phyloP scores from a whole-genome alignment of 192 early-diverging fungal species.

The Rhizoclosmatium sp. region DNA sequence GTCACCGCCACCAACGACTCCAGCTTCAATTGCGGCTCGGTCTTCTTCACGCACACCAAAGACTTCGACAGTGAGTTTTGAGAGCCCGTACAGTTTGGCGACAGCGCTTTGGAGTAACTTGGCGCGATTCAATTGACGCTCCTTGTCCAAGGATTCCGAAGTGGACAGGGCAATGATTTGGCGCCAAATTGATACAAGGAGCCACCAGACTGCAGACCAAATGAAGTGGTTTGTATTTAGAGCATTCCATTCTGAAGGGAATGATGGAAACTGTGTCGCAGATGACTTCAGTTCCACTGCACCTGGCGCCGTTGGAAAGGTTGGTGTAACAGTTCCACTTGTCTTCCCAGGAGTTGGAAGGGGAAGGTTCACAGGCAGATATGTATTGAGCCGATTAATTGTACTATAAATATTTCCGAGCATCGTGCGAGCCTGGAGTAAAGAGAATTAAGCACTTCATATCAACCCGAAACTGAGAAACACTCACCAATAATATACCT shows the following conservation, averaged over 20 bases:
- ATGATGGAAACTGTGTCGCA: not conserved
- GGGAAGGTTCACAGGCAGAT: conserved; percentile 24
- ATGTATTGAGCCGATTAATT: conserved; percentile 37
- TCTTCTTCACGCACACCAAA: conserved; percentile 28
- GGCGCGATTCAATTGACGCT: not conserved
- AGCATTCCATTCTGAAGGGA: not conserved
- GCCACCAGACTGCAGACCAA: not conserved
- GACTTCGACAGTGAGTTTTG: conserved; percentile 7
- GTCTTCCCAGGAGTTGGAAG: not conserved
- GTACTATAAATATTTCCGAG: conserved; percentile 32
- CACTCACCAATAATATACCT: conserved; percentile 18
- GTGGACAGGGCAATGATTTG: not conserved
- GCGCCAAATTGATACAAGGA: not conserved
- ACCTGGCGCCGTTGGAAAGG: not conserved
- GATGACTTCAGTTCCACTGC: no score
- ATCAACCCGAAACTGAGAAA: not conserved
- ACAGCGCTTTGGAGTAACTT: conserved; percentile 4
- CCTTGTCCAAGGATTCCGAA: conserved; percentile 1
- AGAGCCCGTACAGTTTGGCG: conserved; percentile 1
- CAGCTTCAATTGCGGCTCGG: conserved; percentile 16
- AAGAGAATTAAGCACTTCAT: not conserved
- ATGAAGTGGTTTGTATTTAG: not conserved
- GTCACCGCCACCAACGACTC: not conserved
- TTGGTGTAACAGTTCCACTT: not conserved
- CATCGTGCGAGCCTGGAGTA: conserved; percentile 16